Conservation (phyloP, 164 flowering plant species). For the Aristolochia fimbriata region DNA sequence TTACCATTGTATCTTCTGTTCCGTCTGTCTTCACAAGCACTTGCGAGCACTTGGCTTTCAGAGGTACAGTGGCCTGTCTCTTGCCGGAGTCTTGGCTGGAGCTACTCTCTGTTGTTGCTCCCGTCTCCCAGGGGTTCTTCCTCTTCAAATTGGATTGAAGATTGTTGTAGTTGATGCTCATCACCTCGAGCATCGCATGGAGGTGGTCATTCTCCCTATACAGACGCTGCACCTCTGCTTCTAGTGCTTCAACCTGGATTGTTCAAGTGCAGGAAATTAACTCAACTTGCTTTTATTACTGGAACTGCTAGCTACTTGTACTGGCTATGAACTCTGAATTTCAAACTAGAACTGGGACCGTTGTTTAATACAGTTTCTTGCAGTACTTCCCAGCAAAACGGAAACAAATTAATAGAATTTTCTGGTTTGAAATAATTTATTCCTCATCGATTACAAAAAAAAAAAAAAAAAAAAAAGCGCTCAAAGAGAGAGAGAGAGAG, state of each 20-base stretch:
- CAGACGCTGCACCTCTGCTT: slow-evolving; percentile 13
- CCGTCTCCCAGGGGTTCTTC: neutral
- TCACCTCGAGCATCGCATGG: slow-evolving; percentile 12
- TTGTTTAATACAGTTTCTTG: no score
- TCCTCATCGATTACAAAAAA: neutral
- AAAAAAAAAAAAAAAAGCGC: no score
- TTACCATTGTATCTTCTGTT: slow-evolving; percentile 23
- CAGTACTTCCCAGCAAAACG: no score
- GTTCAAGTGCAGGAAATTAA: neutral
- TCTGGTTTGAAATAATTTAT: no score
- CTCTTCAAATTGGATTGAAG: slow-evolving; percentile 15
- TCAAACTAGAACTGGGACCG: no score
- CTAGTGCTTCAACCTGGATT: slow-evolving; percentile 17
- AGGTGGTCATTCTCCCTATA: slow-evolving; percentile 29
- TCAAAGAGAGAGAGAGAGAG: no score
- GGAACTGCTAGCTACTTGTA: no score
- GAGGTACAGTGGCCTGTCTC: slow-evolving; percentile 9
- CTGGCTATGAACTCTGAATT: no score
- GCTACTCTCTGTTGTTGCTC: slow-evolving; percentile 1
- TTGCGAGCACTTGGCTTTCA: slow-evolving; percentile 10
- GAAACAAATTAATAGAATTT: no score
- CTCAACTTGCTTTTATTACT: no score
- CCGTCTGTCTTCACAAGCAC: slow-evolving; percentile 17
- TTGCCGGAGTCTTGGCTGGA: slow-evolving; percentile 9
- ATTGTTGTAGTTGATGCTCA: slow-evolving; percentile 14